Conservation (phyloP, 1,139 yeast genomes). For the Nakaseomyces nivariensis region DNA sequence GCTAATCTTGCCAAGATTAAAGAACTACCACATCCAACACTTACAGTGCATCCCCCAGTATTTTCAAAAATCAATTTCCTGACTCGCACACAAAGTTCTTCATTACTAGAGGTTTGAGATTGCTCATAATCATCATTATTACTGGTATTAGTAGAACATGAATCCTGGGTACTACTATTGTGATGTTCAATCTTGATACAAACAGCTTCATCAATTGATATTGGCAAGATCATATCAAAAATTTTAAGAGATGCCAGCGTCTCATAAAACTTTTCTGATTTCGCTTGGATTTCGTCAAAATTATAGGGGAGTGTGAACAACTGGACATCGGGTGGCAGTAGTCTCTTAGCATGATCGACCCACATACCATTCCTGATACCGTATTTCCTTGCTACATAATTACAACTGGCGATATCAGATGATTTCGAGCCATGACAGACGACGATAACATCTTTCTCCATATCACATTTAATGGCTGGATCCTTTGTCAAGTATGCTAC, state of each 20-base stretch:
- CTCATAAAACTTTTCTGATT: conserved; percentile 47
- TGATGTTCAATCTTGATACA: conserved; percentile 46
- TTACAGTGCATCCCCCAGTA: conserved; percentile 56
- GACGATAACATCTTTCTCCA: conserved; percentile 56
- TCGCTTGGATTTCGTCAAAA: conserved; percentile 59
- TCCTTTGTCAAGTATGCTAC: conserved; percentile 60
- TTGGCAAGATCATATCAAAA: conserved; percentile 59
- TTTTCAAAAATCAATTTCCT: conserved; percentile 36
- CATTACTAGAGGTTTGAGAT: conserved; percentile 6
- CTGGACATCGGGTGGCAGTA: conserved; percentile 45
- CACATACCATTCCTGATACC: conserved; percentile 90
- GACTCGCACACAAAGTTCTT: conserved; percentile 27
- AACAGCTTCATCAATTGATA: conserved; percentile 85
- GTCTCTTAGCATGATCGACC: conserved; percentile 51
- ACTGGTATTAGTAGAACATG: conserved; percentile 8
- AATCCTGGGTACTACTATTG: background rate
- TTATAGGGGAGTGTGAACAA: conserved; percentile 58
- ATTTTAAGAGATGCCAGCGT: conserved; percentile 24
- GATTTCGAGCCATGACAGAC: conserved; percentile 68
- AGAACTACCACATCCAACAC: conserved; percentile 68
- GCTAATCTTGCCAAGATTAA: conserved; percentile 76
- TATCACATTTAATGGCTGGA: conserved; percentile 32
- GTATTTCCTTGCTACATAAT: conserved; percentile 63
- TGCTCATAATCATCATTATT: conserved; percentile 8
- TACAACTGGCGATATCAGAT: conserved; percentile 82